phyloP scores from a whole-genome alignment of 2,329 filamentous ascomycete species.

The Drechmeria coniospora region DNA sequence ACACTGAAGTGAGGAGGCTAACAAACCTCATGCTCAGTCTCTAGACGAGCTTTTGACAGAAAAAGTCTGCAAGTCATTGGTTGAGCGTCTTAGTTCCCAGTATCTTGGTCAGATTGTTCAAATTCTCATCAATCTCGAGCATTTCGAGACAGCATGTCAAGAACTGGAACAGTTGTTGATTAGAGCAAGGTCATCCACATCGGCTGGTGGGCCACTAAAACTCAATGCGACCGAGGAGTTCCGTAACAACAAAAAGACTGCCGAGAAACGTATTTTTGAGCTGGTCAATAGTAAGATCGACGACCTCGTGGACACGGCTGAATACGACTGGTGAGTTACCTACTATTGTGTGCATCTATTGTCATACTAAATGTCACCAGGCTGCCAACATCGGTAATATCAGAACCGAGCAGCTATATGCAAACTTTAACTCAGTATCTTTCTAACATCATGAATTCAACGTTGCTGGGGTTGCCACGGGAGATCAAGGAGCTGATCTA shows the following conservation, averaged over 20 bases:
- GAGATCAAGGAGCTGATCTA: constrained; percentile 98
- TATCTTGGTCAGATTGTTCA: constrained; percentile 97
- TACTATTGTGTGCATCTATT: constrained; percentile 5
- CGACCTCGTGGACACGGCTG: constrained; percentile 88
- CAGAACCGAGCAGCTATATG: constrained; percentile 84
- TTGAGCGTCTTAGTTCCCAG: constrained; percentile 78
- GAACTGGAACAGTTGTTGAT: constrained; percentile 81
- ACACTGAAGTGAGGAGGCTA: neutral
- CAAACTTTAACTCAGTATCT: constrained; percentile 85
- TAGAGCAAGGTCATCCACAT: constrained; percentile 66
- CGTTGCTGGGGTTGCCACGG: constrained; percentile 77
- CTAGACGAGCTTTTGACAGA: constrained; percentile 88
- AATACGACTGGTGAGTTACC: constrained; percentile 67
- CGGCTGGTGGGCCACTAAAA: constrained; percentile 63
- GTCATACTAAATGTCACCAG: constrained; percentile 13
- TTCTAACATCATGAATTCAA: constrained; percentile 92
- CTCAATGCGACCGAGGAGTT: constrained; percentile 78
- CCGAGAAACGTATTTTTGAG: constrained; percentile 95
- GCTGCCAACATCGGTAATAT: constrained; percentile 40
- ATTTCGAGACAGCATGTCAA: constrained; percentile 86
- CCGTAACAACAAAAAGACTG: constrained; percentile 79
- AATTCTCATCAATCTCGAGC: constrained; percentile 92
- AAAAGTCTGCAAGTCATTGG: constrained; percentile 80
- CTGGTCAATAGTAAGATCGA: constrained; percentile 98
- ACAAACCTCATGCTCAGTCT: constrained; percentile 35